Evolutionary conservation across 2,329 filamentous ascomycete genomes (phyloP), one percentile per base, ranked within the genome.

Genomic region (Hypoxylon sp.): DNA sequence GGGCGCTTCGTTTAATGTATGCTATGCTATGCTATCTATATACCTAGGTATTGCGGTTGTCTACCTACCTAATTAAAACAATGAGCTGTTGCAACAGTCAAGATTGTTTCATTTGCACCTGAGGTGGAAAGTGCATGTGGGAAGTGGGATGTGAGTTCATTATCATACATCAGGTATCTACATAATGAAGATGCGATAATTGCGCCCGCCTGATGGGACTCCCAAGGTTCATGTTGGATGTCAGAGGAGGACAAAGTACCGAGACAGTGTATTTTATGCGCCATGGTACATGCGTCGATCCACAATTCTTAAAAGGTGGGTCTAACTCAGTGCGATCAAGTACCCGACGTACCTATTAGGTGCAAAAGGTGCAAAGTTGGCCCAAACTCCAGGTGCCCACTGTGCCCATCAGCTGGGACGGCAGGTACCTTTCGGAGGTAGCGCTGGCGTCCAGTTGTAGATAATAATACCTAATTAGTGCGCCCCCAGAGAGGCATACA

Each of bases 291-390:
- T 50, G 31, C 22, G 30, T 35, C n/a, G 13, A 14, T 27, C 50
- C n/a, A 61, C 30, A 51, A 62, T 62, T 66, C 62, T 44, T 67
- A 44, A 55, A 67, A 60, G 63, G 49, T 56, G 64, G 64, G 11
- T 8, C 54, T 7, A 27, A 49, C 35, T 61, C 30, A 57, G 13
- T 35, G 17, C 8, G 40, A 27, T 22, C 10, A 37, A 25, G 7
- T 37, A 13, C 17, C 17, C 6, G 33, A 35, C 17, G 49, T 56
- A 56, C 17, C 6, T 42, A 6, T 14, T 14, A n/a, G n/a, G n/a
- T n/a, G n/a, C n/a, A n/a, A n/a, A n/a, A 37, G 27, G 55, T 49
- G 46, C 22, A 27, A 22, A 44, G 49, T 54, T 48, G 20, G 40
- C 8, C 33, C 57, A 61, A 22, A 55, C 55, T 58, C 40, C 61